A percentile compares a stretch with the other conserved stretches of the same genome.
Evolutionary conservation across 2,329 filamentous ascomycete species (phyloP).

Genomic region (Escovopsis sp.): DNA sequence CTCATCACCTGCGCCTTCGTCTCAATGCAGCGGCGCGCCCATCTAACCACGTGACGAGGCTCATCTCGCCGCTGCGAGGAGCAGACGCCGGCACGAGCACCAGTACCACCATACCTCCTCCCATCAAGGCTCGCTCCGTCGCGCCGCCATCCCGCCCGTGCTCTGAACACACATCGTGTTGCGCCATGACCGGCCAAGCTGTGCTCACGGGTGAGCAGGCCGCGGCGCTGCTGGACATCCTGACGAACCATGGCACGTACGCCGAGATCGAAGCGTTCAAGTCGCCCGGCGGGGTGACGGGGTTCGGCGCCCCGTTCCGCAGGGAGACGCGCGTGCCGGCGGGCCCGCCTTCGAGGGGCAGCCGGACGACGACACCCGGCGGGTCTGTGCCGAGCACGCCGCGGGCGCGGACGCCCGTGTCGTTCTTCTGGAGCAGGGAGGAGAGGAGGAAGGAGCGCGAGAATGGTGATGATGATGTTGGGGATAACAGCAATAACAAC

Average conservation of each 20-base stretch:
- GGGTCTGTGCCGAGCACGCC: conserved; percentile 14
- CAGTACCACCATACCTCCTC: conserved; percentile 1
- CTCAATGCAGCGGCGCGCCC: too few relatives aligned
- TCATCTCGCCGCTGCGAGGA: conserved; percentile 1
- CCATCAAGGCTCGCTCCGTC: too few relatives aligned
- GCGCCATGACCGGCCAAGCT: too few relatives aligned
- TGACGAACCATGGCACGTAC: conserved; percentile 45
- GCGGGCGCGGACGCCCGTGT: conserved; percentile 12
- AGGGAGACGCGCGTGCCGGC: conserved; percentile 7
- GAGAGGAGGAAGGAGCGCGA: neutral
- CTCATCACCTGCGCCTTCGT: too few relatives aligned
- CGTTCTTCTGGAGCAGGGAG: conserved; percentile 3
- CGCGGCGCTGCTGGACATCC: conserved; percentile 42
- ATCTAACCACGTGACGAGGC: too few relatives aligned
- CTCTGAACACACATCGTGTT: too few relatives aligned
- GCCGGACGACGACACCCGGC: conserved; percentile 12
- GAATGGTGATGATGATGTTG: too few relatives aligned
- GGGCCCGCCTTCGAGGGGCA: conserved; percentile 1
- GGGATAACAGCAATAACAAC: neutral
- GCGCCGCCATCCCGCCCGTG: too few relatives aligned
- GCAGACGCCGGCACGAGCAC: conserved; percentile 3
- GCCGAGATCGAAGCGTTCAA: conserved; percentile 61
- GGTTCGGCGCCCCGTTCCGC: conserved; percentile 57
- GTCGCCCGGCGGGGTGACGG: conserved; percentile 43
- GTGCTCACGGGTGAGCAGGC: conserved; percentile 26